phyloP scores from a whole-genome alignment of 768 basidiomycete species.

The Mycena venus region DNA sequence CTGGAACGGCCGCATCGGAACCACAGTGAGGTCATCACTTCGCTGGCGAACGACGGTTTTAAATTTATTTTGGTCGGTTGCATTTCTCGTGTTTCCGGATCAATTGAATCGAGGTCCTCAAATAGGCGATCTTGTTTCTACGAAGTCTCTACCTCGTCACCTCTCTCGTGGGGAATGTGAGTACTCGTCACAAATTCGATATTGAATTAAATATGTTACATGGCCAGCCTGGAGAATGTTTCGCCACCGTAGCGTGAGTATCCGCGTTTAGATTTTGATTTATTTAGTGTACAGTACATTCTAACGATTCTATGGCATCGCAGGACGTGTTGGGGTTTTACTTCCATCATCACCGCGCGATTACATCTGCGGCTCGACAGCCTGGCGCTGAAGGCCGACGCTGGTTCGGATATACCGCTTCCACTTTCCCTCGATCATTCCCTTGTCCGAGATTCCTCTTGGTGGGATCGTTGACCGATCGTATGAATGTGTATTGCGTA shows the following conservation, averaged over 20 bases:
- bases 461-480: not conserved
- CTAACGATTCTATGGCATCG: too few relatives aligned
- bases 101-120: not conserved
- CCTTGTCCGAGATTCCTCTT: not conserved
- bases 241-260: conserved; percentile 1
- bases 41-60: conserved; percentile 9
- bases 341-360: conserved; percentile 2
- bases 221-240: not conserved
- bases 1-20: not conserved
- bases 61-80: not conserved
- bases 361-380: conserved; percentile 9
- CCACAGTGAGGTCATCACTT: not conserved
- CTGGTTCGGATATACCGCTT: not conserved
- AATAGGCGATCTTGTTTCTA: not conserved
- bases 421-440: not conserved
- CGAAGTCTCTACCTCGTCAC: not conserved
- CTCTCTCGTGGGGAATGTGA: not conserved
- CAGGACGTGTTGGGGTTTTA: conserved; percentile 13
- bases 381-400: not conserved
- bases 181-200: not conserved
- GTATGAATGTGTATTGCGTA: too few relatives aligned
- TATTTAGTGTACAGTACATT: not conserved
- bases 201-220: not conserved
- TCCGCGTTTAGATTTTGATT: not conserved
- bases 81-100: not conserved